A percentile compares a stretch with the other conserved stretches of the same genome.
Evolutionary conservation across 192 early-diverging fungal genomes (phyloP).

Genomic region (Backusella australiensis): DNA sequence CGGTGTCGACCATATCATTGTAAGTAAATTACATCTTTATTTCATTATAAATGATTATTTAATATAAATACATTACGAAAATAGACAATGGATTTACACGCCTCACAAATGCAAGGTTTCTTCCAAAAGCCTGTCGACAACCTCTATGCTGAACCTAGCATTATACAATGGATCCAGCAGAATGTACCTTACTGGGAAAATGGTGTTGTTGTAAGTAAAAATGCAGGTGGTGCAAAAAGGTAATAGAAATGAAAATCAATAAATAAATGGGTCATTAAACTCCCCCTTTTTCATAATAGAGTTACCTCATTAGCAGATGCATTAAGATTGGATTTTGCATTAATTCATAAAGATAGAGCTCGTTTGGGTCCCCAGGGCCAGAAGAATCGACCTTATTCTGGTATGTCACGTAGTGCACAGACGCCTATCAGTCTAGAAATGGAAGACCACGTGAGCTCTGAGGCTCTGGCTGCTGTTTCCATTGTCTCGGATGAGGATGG

Average conservation of each 20-base stretch:
- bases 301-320: slow-evolving; percentile 87
- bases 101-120: slow-evolving; percentile 85
- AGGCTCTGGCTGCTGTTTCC: slow-evolving; percentile 22
- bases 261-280: neutral
- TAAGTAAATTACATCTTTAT: slow-evolving; percentile 2
- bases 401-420: slow-evolving; percentile 11
- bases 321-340: slow-evolving; percentile 86
- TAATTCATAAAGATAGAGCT: slow-evolving; percentile 87
- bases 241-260: slow-evolving; percentile 42
- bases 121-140: slow-evolving; percentile 92
- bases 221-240: slow-evolving; percentile 97
- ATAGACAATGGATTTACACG: slow-evolving; percentile 94
- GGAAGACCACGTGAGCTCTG: neutral
- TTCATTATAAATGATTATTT: neutral
- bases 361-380: slow-evolving; percentile 33
- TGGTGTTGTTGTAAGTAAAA: slow-evolving; percentile 94
- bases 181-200: slow-evolving; percentile 86
- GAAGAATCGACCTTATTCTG: slow-evolving; percentile 20
- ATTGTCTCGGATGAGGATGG: slow-evolving; percentile 28
- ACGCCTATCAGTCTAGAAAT: neutral
- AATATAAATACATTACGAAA: neutral
- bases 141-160: slow-evolving; percentile 88
- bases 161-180: slow-evolving; percentile 86
- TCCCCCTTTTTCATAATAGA: slow-evolving; percentile 16
- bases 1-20: slow-evolving; percentile 75